These are phyloP conservation scores for Candida neerlandica DNA, from an alignment of 1,139 yeast species.

Conservation along the genomic window DNA sequence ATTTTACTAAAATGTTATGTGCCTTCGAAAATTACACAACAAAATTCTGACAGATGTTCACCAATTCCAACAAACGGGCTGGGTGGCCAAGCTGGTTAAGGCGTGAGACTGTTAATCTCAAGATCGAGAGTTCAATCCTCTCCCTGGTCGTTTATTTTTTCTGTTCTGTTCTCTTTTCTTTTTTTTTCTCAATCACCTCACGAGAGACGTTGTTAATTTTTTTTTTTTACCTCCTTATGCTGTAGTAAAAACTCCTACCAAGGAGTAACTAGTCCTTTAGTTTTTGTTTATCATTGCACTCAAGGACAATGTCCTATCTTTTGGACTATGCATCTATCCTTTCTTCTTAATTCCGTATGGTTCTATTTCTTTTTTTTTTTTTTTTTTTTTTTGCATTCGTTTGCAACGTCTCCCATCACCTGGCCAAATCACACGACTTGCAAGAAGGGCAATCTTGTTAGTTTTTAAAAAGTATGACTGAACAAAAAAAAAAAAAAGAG, in stretches of 20 bases:
- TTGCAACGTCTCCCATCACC: background rate
- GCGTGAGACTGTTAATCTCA: constrained; percentile 63
- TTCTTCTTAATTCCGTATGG: background rate
- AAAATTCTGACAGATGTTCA: background rate
- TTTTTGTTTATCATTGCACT: too few species aligned
- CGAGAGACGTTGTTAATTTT: too few species aligned
- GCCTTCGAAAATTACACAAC: too few species aligned
- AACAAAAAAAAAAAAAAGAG: background rate
- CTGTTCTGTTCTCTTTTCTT: constrained; percentile 21
- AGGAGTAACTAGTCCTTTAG: too few species aligned
- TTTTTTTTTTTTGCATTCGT: background rate
- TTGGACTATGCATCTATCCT: background rate
- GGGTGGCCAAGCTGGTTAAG: constrained; percentile 65
- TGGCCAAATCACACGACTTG: background rate
- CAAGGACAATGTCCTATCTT: too few species aligned
- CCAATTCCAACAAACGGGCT: constrained; percentile 26
- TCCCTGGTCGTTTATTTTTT: too few species aligned
- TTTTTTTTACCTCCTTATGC: too few species aligned
- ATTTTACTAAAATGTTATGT: too few species aligned
- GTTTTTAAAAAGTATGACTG: background rate
- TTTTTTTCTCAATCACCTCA: constrained; percentile 1
- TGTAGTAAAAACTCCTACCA: too few species aligned
- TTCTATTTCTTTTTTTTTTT: background rate
- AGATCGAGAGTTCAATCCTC: constrained; percentile 63
- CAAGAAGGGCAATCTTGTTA: too few species aligned